phyloP scores from a whole-genome alignment of 2,329 filamentous ascomycete species.

The Chrysoporthe austroafricana region DNA sequence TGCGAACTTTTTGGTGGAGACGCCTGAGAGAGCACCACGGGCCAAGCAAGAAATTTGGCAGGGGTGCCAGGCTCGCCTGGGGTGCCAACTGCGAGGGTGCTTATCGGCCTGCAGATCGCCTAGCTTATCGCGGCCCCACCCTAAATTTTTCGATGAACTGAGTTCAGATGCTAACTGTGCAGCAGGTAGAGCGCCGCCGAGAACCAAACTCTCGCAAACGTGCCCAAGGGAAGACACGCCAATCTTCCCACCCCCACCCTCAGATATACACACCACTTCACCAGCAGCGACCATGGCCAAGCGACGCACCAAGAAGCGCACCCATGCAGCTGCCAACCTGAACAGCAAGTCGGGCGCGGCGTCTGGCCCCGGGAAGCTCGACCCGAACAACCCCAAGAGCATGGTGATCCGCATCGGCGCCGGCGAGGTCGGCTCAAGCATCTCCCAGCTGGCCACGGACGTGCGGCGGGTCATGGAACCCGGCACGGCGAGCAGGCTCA shows the following conservation, averaged over 20 bases:
- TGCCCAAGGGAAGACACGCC: too few species aligned
- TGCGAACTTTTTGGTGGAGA: conserved; percentile 42
- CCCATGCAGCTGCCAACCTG: conserved; percentile 72
- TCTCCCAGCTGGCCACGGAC: conserved; percentile 90
- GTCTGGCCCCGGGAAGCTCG: conserved; percentile 62
- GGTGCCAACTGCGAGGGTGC: conserved; percentile 2
- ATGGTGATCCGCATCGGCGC: conserved; percentile 99
- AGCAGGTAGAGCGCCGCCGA: background rate
- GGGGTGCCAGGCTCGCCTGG: too few species aligned
- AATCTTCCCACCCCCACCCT: too few species aligned
- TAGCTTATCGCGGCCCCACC: conserved; percentile 34
- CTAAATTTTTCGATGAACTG: conserved; percentile 39
- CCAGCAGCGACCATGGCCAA: conserved; percentile 66
- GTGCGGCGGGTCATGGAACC: conserved; percentile 95
- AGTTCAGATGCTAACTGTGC: background rate
- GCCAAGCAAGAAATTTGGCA: too few species aligned
- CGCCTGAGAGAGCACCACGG: background rate
- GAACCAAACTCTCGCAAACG: background rate
- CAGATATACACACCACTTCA: background rate
- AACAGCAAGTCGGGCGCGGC: conserved; percentile 55
- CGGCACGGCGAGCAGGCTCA: conserved; percentile 84
- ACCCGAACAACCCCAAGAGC: conserved; percentile 79
- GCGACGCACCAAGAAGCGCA: conserved; percentile 84
- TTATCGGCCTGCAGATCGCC: conserved; percentile 38
- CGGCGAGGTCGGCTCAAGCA: conserved; percentile 86